Percentiles rank a stretch among this genome's conserved stretches.
Evolutionary conservation across 495 filamentous ascomycete genomes (phyloP).

Genomic region (Xylaria castorea): DNA sequence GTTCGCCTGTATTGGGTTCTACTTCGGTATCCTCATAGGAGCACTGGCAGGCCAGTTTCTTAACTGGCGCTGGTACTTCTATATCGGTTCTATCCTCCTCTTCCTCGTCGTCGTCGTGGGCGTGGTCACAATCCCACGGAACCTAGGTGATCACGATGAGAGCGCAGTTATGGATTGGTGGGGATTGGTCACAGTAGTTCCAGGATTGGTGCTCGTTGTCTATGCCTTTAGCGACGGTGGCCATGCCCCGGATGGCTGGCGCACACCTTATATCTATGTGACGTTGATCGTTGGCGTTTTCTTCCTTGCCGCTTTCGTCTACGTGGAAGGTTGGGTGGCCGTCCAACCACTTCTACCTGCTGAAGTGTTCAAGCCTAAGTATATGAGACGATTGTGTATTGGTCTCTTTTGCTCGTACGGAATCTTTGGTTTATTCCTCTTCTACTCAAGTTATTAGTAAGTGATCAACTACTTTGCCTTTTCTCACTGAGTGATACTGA

Average conservation of each 20-base stretch:
- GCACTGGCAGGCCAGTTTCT: slow-evolving; percentile 70
- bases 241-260: slow-evolving; percentile 73
- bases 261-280: slow-evolving; percentile 72
- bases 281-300: slow-evolving; percentile 66
- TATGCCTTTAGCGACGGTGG: slow-evolving; percentile 80
- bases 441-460: slow-evolving; percentile 83
- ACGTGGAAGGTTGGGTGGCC: slow-evolving; percentile 80
- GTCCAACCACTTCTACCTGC: slow-evolving; percentile 74
- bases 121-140: slow-evolving; percentile 70
- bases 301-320: slow-evolving; percentile 64
- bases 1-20: slow-evolving; percentile 80
- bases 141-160: slow-evolving; percentile 54
- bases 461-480: slow-evolving; percentile 34
- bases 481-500: slow-evolving; percentile 21
- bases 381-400: slow-evolving; percentile 70
- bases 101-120: slow-evolving; percentile 58
- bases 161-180: slow-evolving; percentile 69
- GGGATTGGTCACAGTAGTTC: slow-evolving; percentile 67
- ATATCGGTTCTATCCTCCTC: slow-evolving; percentile 65
- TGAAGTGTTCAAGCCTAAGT: slow-evolving; percentile 75
- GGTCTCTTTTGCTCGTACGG: slow-evolving; percentile 80
- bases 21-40: slow-evolving; percentile 80
- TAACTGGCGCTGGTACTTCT: slow-evolving; percentile 83
- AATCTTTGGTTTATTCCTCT: slow-evolving; percentile 74
- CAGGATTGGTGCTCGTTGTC: slow-evolving; percentile 72